These are phyloP conservation scores for Dichotomocladium elegans DNA, from an alignment of 371 early-diverging fungal genomes.

Conservation along the genomic window DNA sequence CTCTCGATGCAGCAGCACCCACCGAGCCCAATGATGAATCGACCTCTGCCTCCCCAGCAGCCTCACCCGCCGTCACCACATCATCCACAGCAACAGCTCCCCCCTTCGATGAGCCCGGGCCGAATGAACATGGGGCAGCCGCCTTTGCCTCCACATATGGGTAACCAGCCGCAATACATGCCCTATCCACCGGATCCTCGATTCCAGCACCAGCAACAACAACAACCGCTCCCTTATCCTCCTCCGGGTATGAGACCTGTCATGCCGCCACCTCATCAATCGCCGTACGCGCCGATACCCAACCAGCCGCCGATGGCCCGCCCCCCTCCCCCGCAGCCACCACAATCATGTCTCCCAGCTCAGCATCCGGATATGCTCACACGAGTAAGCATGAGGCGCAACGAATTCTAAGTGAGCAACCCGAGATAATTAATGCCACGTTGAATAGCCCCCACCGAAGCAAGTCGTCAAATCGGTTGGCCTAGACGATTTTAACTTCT, in stretches of 20 bases:
- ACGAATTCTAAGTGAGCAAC: too few species aligned
- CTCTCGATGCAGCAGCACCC: conserved; percentile 8
- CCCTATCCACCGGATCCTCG: conserved; percentile 1
- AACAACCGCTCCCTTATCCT: too few species aligned
- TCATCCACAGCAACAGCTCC: too few species aligned
- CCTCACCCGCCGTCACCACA: too few species aligned
- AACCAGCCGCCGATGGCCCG: conserved; percentile 14
- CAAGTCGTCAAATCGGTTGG: conserved; percentile 24
- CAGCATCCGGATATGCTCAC: conserved; percentile 11
- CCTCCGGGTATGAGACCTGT: neutral
- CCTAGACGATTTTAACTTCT: conserved; percentile 88
- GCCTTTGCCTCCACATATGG: neutral
- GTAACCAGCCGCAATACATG: neutral
- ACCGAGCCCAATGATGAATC: conserved; percentile 13
- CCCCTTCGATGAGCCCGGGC: conserved; percentile 1
- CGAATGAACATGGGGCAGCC: conserved; percentile 3
- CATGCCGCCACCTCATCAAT: conserved; percentile 7
- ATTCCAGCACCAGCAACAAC: conserved; percentile 7
- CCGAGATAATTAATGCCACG: neutral
- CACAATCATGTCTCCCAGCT: neutral
- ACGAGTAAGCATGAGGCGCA: conserved; percentile 15
- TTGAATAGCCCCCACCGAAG: conserved; percentile 18
- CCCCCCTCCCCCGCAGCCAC: conserved; percentile 5
- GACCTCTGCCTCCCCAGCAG: conserved; percentile 3
- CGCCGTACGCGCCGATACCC: conserved; percentile 18